Percentiles rank a stretch among this genome's conserved stretches.
These are phyloP conservation scores for Malus hybrid DNA, from an alignment of 331 rosid genomes.

Conservation along the genomic window DNA sequence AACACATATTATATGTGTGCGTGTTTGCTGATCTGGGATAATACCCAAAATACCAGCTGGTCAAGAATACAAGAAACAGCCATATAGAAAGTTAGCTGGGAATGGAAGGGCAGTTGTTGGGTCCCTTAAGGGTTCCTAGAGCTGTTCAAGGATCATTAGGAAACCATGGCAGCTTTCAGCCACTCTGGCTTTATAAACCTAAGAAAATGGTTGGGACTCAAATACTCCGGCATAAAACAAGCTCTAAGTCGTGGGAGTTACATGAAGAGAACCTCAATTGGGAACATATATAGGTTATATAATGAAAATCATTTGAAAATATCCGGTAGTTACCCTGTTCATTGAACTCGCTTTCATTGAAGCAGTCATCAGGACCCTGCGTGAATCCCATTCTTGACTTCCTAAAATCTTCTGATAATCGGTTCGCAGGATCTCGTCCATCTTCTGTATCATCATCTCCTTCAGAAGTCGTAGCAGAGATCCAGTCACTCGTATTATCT, in stretches of 20 bases:
- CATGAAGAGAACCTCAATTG: not conserved
- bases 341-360: constrained; percentile 68
- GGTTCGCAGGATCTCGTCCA: constrained; percentile 76
- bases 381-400: constrained; percentile 96
- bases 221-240: not conserved
- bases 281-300: not conserved
- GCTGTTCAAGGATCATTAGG: not conserved
- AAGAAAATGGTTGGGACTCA: not conserved
- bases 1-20: not conserved
- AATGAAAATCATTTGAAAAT: not conserved
- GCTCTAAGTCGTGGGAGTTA: not conserved
- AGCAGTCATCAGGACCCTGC: constrained; percentile 80
- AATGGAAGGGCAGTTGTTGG: not conserved
- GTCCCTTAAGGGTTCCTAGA: not conserved
- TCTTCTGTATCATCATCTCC: constrained; percentile 98
- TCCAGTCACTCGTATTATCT: constrained; percentile 78
- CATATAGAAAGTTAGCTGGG: not conserved
- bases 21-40: not conserved
- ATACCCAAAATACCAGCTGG: not conserved
- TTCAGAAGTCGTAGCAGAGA: constrained; percentile 96
- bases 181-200: not conserved
- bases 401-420: constrained; percentile 86
- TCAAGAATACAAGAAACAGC: not conserved
- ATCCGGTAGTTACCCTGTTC: constrained; percentile 67
- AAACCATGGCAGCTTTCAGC: not conserved